These are phyloP conservation scores for Myrica gale DNA, from an alignment of 306 rosid species.

Conservation along the genomic window DNA sequence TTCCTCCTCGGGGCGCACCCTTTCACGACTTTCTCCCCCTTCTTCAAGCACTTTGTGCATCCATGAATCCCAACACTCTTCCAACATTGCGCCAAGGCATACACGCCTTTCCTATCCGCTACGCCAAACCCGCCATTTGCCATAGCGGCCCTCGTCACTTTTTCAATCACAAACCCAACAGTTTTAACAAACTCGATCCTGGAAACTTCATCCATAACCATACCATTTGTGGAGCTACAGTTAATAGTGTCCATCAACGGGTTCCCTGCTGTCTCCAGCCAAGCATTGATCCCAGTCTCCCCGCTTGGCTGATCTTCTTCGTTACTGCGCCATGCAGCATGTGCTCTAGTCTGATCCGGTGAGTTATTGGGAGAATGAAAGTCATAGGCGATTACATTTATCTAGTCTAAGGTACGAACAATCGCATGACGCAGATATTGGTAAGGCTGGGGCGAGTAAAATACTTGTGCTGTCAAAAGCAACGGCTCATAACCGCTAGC, in stretches of 20 bases:
- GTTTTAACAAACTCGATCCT: slow-evolving; percentile 26
- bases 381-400: slow-evolving; percentile 40
- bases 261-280: no score
- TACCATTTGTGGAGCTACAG: slow-evolving; percentile 40
- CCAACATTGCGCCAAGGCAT: slow-evolving; percentile 85
- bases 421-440: slow-evolving; percentile 19
- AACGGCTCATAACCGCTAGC: slow-evolving; percentile 9
- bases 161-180: slow-evolving; percentile 35
- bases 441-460: slow-evolving; percentile 19
- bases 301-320: no score
- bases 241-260: slow-evolving; percentile 36
- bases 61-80: no score
- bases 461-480: slow-evolving; percentile 35
- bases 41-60: no score
- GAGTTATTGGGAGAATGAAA: slow-evolving; percentile 31
- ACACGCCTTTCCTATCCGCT: slow-evolving; percentile 52
- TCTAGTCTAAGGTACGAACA: slow-evolving; percentile 37
- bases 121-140: slow-evolving; percentile 44
- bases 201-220: background rate
- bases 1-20: no score
- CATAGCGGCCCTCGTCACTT: slow-evolving; percentile 34
- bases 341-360: no score
- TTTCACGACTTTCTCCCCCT: no score
- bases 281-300: no score
- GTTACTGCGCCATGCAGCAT: no score